Percentiles rank a stretch among this genome's conserved stretches.
Conservation (phyloP, 495 filamentous ascomycete species). For the Cladorrhinum samala region DNA sequence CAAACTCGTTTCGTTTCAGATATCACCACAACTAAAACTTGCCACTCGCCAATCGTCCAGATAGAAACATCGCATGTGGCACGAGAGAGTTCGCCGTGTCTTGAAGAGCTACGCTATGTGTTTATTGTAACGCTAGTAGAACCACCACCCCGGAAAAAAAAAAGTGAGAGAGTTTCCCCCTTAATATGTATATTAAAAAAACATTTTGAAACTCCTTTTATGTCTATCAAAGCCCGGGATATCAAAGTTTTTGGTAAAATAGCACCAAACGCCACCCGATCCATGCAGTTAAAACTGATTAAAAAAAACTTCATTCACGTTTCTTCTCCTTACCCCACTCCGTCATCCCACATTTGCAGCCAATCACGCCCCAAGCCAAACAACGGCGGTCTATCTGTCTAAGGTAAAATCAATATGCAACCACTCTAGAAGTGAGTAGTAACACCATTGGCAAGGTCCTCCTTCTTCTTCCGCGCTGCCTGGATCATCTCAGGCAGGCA, state of each 20-base stretch:
- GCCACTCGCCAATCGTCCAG: too few species aligned
- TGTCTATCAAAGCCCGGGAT: neutral
- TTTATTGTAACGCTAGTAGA: too few species aligned
- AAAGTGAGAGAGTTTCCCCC: neutral
- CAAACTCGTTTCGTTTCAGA: neutral
- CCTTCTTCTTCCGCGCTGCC: constrained; percentile 1
- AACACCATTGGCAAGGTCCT: neutral
- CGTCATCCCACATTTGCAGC: neutral
- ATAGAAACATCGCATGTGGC: too few species aligned
- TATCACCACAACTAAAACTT: neutral
- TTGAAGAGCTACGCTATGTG: too few species aligned
- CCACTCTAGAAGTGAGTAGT: neutral
- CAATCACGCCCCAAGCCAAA: too few species aligned
- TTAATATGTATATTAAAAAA: neutral
- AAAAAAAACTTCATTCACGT: neutral
- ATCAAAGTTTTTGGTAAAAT: neutral
- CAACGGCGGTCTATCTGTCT: too few species aligned
- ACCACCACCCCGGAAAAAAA: neutral
- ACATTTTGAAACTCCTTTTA: neutral
- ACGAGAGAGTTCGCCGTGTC: too few species aligned
- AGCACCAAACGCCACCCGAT: neutral
- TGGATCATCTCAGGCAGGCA: constrained; percentile 9
- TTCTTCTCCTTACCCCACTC: neutral
- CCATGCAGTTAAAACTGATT: neutral
- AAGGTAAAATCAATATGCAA: too few species aligned